phyloP scores from a whole-genome alignment of 768 basidiomycete species.

The Agrocybe pediades region DNA sequence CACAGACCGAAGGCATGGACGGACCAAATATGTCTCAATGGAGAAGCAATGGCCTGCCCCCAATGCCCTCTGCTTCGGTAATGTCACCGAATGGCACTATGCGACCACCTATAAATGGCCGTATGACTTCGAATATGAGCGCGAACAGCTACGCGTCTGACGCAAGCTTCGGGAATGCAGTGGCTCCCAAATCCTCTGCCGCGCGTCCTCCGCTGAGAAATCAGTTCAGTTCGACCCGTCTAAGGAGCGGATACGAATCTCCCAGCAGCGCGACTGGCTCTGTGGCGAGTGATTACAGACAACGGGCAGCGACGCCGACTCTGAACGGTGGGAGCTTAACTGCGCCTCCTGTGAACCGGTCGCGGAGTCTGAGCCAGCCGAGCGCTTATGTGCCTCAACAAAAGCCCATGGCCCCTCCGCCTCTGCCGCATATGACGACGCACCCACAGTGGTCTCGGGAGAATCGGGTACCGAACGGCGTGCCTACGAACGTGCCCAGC shows the following conservation, averaged over 20 bases:
- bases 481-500: conserved; percentile 38
- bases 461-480: conserved; percentile 18
- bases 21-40: conserved; percentile 67
- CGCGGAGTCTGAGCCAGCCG: conserved; percentile 81
- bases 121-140: conserved; percentile 48
- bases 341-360: conserved; percentile 49
- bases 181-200: conserved; percentile 28
- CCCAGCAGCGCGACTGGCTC: conserved; percentile 18
- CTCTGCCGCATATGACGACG: conserved; percentile 37
- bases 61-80: conserved; percentile 30
- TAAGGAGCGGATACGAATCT: conserved; percentile 55
- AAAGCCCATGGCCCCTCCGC: conserved; percentile 54
- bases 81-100: conserved; percentile 27
- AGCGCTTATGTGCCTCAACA: conserved; percentile 67
- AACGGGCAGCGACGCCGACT: conserved; percentile 35
- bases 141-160: conserved; percentile 47
- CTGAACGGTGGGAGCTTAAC: conserved; percentile 24
- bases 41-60: conserved; percentile 51
- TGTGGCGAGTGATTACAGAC: conserved; percentile 33
- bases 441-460: conserved; percentile 43
- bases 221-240: conserved; percentile 70
- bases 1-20: conserved; percentile 69
- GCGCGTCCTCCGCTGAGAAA: conserved; percentile 55
- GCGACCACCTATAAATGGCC: conserved; percentile 44
- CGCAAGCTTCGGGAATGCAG: conserved; percentile 36